These are phyloP conservation scores for Lenzites betulinus DNA, from an alignment of 768 basidiomycete species.

Conservation along the genomic window DNA sequence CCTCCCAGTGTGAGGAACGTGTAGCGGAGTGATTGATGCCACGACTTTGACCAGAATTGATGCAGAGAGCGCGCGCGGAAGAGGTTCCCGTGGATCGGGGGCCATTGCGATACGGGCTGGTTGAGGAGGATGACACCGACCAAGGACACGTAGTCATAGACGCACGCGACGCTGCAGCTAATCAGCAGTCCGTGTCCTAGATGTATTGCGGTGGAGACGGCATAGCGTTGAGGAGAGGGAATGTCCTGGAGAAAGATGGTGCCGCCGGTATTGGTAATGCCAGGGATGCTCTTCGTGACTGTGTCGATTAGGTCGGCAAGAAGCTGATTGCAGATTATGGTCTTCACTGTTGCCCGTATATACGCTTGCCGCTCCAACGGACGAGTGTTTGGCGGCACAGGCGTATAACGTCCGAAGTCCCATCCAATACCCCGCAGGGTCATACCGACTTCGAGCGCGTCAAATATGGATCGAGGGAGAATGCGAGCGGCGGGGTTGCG, in stretches of 20 bases:
- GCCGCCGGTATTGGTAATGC: slow-evolving; percentile 61
- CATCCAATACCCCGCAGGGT: slow-evolving; percentile 68
- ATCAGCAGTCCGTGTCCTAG: slow-evolving; percentile 61
- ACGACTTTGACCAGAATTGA: slow-evolving; percentile 69
- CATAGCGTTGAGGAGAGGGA: slow-evolving; percentile 53
- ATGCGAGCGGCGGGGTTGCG: slow-evolving; percentile 3
- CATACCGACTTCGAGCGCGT: slow-evolving; percentile 61
- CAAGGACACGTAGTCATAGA: slow-evolving; percentile 62
- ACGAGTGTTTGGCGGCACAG: slow-evolving; percentile 53
- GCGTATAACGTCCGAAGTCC: slow-evolving; percentile 61
- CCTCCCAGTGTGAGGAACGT: slow-evolving; percentile 76
- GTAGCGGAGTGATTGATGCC: slow-evolving; percentile 77
- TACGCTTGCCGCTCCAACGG: slow-evolving; percentile 57
- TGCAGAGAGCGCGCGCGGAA: slow-evolving; percentile 70
- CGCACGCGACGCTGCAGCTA: slow-evolving; percentile 63
- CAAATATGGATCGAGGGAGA: slow-evolving; percentile 40
- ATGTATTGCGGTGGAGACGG: slow-evolving; percentile 66
- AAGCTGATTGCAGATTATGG: slow-evolving; percentile 53
- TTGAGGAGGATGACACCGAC: slow-evolving; percentile 56
- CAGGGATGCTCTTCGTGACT: slow-evolving; percentile 65
- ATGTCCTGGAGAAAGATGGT: slow-evolving; percentile 65
- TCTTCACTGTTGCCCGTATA: slow-evolving; percentile 36
- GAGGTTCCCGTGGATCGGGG: slow-evolving; percentile 68
- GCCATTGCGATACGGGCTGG: slow-evolving; percentile 63
- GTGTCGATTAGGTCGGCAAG: slow-evolving; percentile 66